These are phyloP conservation scores for Xylaria sp. DNA, from an alignment of 2,329 filamentous ascomycete genomes.

Conservation along the genomic window DNA sequence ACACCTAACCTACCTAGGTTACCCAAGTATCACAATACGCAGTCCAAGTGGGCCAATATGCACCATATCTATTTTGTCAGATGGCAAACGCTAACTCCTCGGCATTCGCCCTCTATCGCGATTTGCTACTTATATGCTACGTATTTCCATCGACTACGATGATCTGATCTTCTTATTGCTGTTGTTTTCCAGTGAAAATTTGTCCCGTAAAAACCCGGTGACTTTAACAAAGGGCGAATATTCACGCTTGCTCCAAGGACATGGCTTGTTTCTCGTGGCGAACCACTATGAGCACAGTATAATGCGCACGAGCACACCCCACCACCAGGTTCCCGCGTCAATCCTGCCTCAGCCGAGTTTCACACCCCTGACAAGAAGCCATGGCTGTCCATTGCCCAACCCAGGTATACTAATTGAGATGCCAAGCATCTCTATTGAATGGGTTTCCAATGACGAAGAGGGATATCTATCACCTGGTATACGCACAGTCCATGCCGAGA, in stretches of 20 bases:
- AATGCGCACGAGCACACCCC: slow-evolving; percentile 20
- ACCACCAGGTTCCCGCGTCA: slow-evolving; percentile 16
- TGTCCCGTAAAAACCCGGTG: neutral
- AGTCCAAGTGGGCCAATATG: neutral
- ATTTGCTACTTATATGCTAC: neutral
- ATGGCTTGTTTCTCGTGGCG: neutral
- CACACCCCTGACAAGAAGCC: slow-evolving; percentile 22
- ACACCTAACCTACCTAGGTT: neutral
- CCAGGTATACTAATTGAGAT: slow-evolving; percentile 4
- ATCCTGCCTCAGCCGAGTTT: slow-evolving; percentile 35
- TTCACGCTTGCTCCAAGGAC: neutral
- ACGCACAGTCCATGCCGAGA: slow-evolving; percentile 5
- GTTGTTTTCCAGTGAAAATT: neutral
- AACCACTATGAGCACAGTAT: neutral
- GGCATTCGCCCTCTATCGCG: slow-evolving; percentile 2
- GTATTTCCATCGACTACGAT: neutral
- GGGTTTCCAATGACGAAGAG: no score
- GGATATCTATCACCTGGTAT: neutral
- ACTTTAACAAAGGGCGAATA: neutral
- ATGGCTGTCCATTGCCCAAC: slow-evolving; percentile 9
- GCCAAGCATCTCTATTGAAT: slow-evolving; percentile 15
- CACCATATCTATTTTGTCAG: neutral
- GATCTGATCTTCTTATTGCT: neutral
- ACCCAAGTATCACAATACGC: neutral
- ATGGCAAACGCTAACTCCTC: neutral